phyloP scores from a whole-genome alignment of 78 protist species.

The Dictyostelium brefeldianum region DNA sequence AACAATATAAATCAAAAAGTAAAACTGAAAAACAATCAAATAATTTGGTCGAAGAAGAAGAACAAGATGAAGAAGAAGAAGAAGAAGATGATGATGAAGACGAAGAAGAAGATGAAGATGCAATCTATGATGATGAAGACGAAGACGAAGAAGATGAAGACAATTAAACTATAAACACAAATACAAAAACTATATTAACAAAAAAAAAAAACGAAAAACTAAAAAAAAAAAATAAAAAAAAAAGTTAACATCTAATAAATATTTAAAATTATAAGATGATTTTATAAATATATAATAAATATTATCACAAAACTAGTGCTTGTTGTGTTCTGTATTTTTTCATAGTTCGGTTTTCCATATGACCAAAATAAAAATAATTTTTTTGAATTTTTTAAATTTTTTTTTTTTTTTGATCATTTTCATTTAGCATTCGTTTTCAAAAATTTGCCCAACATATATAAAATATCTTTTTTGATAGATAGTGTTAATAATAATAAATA shows the following conservation, averaged over 20 bases:
- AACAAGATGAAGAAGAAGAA: constrained; percentile 26
- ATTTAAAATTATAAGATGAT: background rate
- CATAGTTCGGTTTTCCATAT: no score
- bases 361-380: background rate
- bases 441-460: background rate
- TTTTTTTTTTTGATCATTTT: background rate
- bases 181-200: background rate
- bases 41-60: background rate
- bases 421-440: background rate
- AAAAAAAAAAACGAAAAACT: background rate
- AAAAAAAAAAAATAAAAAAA: background rate
- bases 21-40: constrained; percentile 40
- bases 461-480: background rate
- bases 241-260: constrained; percentile 1
- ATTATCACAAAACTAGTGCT: no score
- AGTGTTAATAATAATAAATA: no score
- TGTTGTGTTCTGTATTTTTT: no score
- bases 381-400: background rate
- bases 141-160: constrained; percentile 55
- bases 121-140: constrained; percentile 40
- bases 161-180: background rate
- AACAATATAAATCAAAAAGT: constrained; percentile 27
- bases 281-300: background rate
- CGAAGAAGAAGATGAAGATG: constrained; percentile 50
- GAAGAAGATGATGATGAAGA: constrained; percentile 28